Evolutionary conservation across 2,329 filamentous ascomycete genomes (phyloP).

Genomic region (Gaeumannomyces tritici): DNA sequence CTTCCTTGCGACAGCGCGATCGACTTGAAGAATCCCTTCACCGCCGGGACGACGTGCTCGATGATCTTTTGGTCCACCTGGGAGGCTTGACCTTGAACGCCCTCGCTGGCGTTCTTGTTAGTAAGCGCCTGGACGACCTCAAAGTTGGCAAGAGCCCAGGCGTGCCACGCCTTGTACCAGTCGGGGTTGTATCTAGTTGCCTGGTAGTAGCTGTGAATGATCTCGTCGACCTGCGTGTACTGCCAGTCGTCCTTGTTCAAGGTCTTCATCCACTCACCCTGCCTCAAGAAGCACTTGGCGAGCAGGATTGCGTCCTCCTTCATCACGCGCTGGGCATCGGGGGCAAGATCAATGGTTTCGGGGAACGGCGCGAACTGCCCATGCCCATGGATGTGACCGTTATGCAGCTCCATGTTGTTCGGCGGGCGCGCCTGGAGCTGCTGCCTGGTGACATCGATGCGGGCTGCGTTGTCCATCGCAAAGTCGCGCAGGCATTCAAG

Average conservation of each 20-base stretch:
- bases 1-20: constrained; percentile 87
- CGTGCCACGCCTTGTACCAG: constrained; percentile 99
- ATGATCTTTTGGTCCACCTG: constrained; percentile 32
- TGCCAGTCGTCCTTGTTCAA: constrained; percentile 86
- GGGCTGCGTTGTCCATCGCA: constrained; percentile 47
- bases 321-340: constrained; percentile 41
- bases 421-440: constrained; percentile 37
- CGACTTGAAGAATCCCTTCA: constrained; percentile 94
- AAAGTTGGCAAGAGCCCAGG: constrained; percentile 96
- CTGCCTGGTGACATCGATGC: constrained; percentile 41
- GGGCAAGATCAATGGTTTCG: constrained; percentile 24
- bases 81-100: constrained; percentile 23
- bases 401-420: constrained; percentile 28
- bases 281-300: constrained; percentile 90
- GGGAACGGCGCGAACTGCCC: constrained; percentile 3
- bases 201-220: constrained; percentile 80
- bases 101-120: constrained; percentile 43
- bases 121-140: constrained; percentile 85
- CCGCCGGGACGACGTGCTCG: constrained; percentile 87
- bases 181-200: constrained; percentile 89
- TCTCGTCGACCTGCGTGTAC: constrained; percentile 74
- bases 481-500: constrained; percentile 51
- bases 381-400: constrained; percentile 18
- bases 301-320: constrained; percentile 62
- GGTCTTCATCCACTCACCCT: constrained; percentile 90